A percentile compares a stretch with the other conserved stretches of the same genome.
Evolutionary conservation across 345 rosid genomes (phyloP).

Genomic region (Bruguiera gymnorhiza): DNA sequence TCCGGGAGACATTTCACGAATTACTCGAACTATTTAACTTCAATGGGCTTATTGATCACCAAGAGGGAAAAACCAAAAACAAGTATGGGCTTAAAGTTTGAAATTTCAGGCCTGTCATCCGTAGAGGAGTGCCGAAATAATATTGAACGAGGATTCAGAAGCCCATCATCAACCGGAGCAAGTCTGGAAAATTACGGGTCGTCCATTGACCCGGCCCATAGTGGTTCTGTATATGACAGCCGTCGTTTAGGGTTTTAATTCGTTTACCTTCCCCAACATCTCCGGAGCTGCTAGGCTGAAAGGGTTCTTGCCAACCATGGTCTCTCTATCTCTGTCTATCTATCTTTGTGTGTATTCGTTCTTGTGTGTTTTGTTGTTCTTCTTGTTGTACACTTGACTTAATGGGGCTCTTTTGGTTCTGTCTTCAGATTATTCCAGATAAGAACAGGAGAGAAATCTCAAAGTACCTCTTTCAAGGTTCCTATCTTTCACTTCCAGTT

Average conservation of each 20-base stretch:
- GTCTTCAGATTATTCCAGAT: constrained; percentile 26
- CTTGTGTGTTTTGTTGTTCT: neutral
- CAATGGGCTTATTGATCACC: too few relatives aligned
- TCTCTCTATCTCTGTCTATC: neutral
- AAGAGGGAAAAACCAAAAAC: too few relatives aligned
- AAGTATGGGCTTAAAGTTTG: too few relatives aligned
- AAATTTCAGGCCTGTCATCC: too few relatives aligned
- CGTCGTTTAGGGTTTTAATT: constrained; percentile 13
- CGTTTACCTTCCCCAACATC: neutral
- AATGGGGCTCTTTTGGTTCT: neutral
- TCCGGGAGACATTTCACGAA: too few relatives aligned
- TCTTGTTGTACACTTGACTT: neutral
- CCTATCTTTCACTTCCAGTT: neutral
- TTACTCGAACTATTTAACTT: too few relatives aligned
- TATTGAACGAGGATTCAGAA: neutral
- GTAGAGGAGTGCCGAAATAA: neutral
- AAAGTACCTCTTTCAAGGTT: constrained; percentile 30
- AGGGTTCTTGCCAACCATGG: constrained; percentile 5
- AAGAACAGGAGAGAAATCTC: constrained; percentile 33
- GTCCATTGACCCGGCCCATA: neutral
- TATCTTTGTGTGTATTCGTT: neutral
- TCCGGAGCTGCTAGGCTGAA: constrained; percentile 1
- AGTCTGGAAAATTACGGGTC: neutral
- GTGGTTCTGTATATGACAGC: neutral
- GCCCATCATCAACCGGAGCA: neutral